A percentile compares a stretch with the other conserved stretches of the same genome.
These are phyloP conservation scores for Psilocybe tampanensis DNA, from an alignment of 768 basidiomycete species.

Conservation along the genomic window DNA sequence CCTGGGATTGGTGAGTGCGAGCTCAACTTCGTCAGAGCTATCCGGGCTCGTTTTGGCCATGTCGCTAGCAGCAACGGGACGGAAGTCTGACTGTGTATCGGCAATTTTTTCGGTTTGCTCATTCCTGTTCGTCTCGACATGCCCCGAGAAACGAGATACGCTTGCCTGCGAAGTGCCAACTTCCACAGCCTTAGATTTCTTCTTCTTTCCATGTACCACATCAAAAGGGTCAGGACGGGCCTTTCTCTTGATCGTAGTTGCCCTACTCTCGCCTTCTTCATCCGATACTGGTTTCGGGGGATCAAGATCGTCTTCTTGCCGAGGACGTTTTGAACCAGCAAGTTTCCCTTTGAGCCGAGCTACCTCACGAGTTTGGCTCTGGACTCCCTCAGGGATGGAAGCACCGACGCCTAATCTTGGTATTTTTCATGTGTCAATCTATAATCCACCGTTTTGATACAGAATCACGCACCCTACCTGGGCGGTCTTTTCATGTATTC, in stretches of 20 bases:
- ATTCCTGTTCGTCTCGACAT: not conserved
- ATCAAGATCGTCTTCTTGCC: conserved; percentile 40
- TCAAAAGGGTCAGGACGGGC: conserved; percentile 60
- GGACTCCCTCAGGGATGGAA: conserved; percentile 47
- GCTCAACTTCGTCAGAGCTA: conserved; percentile 8
- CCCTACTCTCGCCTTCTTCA: conserved; percentile 63
- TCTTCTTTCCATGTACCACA: conserved; percentile 47
- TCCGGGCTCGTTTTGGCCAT: not conserved
- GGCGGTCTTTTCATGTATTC: conserved; percentile 71
- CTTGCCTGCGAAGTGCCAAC: not conserved
- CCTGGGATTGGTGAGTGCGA: not conserved
- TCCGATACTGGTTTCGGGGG: conserved; percentile 24
- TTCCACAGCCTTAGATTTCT: conserved; percentile 24
- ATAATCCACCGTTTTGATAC: not conserved
- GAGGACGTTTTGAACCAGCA: conserved; percentile 49
- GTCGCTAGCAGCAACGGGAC: not conserved
- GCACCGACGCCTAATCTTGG: conserved; percentile 78
- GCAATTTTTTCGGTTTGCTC: not conserved
- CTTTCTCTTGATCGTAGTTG: conserved; percentile 61
- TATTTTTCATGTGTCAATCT: conserved; percentile 10
- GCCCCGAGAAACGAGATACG: not conserved
- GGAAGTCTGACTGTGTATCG: not conserved
- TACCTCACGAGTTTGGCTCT: conserved; percentile 51
- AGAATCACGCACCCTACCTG: conserved; percentile 48
- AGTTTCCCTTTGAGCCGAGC: conserved; percentile 66